Base-by-base conservation (phyloP, 306 rosid genomes). In the Morella rubra region DNA sequence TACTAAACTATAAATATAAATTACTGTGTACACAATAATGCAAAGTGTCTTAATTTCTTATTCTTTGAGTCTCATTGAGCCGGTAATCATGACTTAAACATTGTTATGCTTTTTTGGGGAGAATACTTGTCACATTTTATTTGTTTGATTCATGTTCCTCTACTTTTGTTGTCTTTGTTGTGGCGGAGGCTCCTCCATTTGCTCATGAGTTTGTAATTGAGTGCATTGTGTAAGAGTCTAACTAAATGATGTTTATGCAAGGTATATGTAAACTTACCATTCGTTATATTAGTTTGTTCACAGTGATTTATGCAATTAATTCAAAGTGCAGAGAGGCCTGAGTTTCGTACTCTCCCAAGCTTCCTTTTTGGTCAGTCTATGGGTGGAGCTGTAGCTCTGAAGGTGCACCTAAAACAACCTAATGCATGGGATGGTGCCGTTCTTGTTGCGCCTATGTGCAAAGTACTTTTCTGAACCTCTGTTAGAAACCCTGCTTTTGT, bases 391-490 rank as follows among this genome's bases (percentile, higher is more conserved):
- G 92, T 95, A 77, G 90, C 90, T 62, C 78, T 95, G 66, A 90
- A 90, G 87, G 76, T 82, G 18, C 97, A 95, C 85, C 80, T 89
- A 60, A 95, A 95, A 80, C 96, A 92, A 72, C 96, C 97, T 51
- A 85, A 66, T 60, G 89, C 79, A 15, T 92, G 99, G 99, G 85
- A 76, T 71, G 99, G 99, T 16, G 99, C 99, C 44, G 16, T 95
- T 84, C 97, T 95, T 77, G 93, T 84, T 59, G 99, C 97, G 64
- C 99, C 99, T 4, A 95, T 95, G 99, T 95, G 99, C 87, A 95
- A 92, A 80, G 98, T 93, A 93, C 40, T 60, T 73, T 69, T 72
- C 76, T 75, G 70, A 75, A 83, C 72, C 84, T 45, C 5, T 9
- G 18, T 64, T 66, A n/a, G 52, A 55, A 75, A 50, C 13, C 44